Base-by-base conservation (phyloP, 106 monocot genomes). In the Dendrobium chrysotoxum region DNA sequence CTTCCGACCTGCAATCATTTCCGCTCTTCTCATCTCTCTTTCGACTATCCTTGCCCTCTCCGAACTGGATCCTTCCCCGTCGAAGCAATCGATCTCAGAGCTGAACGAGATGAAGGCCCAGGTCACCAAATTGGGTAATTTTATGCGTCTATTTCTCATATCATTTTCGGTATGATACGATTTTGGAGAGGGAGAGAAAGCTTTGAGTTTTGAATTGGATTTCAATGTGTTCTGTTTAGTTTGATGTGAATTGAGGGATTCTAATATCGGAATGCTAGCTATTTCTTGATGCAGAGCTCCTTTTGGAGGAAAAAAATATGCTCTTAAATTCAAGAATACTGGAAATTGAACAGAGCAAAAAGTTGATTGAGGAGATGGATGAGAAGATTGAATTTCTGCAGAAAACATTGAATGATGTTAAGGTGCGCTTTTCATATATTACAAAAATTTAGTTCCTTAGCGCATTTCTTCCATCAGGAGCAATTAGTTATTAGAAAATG, bases 301-400 rank as follows among this genome's bases (percentile, higher is more conserved):
- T 75, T 57, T 45, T 93, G 35, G 82, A 85, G 73, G 90, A 88
- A 67, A 88, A 78, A 75, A 81, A 76, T 1, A 38, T 73, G 50
- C 75, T 46, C 13, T 81, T 93, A 75, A 66, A 81, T 65, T 73
- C 77, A 13, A 90, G 85, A 83, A 68, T 58, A 10, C 77, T 80
- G 25, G 80, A 81, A 53, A 21, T 88, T 35, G 86, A 88, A 47
- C 75, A 90, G 81, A 77, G 82, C 18, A 80, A 53, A 25, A 85
- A 80, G 79, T 31, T 85, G 76, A 81, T 85, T 70, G 81, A 82
- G 81, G 86, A 86, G 77, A 79, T 90, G 93, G 93, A 90, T 61
- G 68, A 70, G 53, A 86, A 88, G 75, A 88, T 88, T 50, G 77
- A 86, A 57, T 28, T 53, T 80, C 61, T 93, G 76, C 81, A 88